A percentile compares a stretch with the other conserved stretches of the same genome.
Conservation (phyloP, 169 alveolate genomes). For the Cryptosporidium viatorum region DNA sequence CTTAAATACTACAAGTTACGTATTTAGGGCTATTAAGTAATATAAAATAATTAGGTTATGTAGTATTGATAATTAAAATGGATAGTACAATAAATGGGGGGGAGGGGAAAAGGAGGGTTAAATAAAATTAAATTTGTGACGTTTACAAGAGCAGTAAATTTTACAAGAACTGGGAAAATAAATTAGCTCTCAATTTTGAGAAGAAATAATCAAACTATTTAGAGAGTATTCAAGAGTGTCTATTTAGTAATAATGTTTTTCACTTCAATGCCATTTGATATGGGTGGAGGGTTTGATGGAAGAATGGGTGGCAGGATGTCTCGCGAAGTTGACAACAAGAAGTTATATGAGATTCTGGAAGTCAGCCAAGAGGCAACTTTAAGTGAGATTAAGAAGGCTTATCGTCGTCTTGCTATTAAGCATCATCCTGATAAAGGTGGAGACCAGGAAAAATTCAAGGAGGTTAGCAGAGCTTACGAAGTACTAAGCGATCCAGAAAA, state of each 20-base stretch:
- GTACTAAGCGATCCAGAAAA: slow-evolving; percentile 96
- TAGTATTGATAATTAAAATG: background rate
- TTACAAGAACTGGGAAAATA: background rate
- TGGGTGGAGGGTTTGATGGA: slow-evolving; percentile 76
- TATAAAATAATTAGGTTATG: background rate
- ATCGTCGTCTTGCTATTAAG: slow-evolving; percentile 92
- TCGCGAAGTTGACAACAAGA: slow-evolving; percentile 85
- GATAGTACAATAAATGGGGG: background rate
- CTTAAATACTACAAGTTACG: background rate
- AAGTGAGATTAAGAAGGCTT: slow-evolving; percentile 95
- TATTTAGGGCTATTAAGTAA: background rate
- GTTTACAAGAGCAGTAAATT: background rate
- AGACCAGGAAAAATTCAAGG: slow-evolving; percentile 96
- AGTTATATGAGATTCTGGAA: slow-evolving; percentile 87
- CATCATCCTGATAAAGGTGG: slow-evolving; percentile 99
- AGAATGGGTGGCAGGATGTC: slow-evolving; percentile 76
- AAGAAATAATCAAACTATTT: background rate
- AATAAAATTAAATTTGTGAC: slow-evolving; percentile 1
- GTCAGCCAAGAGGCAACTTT: slow-evolving; percentile 87
- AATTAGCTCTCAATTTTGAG: slow-evolving; percentile 1
- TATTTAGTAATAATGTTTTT: slow-evolving; percentile 47
- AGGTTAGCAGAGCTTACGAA: slow-evolving; percentile 96
- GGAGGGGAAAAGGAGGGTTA: slow-evolving; percentile 29
- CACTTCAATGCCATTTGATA: slow-evolving; percentile 74
- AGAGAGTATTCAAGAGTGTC: slow-evolving; percentile 15